Evolutionary conservation across 805 yeast genomes (phyloP).

Genomic region (Brettanomyces naardenensis): DNA sequence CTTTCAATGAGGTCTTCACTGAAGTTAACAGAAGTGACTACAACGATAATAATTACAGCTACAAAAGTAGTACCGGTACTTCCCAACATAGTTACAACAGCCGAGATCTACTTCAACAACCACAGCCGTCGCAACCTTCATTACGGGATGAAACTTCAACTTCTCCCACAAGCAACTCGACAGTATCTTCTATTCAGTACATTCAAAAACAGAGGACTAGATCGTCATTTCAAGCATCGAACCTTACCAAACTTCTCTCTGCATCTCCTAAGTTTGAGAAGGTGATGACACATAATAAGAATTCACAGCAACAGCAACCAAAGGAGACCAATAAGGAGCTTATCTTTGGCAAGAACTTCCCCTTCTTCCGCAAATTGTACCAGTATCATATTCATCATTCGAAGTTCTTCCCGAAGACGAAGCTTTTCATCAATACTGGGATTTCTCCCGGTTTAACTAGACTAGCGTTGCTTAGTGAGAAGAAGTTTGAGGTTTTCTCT

Average conservation of each 20-base stretch:
- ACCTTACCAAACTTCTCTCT: slow-evolving; percentile 15
- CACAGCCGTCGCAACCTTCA: not conserved
- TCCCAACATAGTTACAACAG: not conserved
- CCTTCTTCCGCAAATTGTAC: slow-evolving; percentile 60
- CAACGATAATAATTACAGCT: not conserved
- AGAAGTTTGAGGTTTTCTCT: slow-evolving; percentile 68
- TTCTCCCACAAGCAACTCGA: slow-evolving; percentile 13
- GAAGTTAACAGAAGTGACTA: slow-evolving; percentile 16
- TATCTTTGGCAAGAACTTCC: slow-evolving; percentile 73
- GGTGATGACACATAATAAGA: slow-evolving; percentile 1
- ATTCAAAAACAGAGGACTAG: slow-evolving; percentile 13
- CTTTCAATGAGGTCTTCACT: slow-evolving; percentile 28
- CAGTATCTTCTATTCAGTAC: slow-evolving; percentile 13
- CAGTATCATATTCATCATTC: slow-evolving; percentile 45
- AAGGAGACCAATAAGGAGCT: slow-evolving; percentile 40
- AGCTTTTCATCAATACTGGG: slow-evolving; percentile 47
- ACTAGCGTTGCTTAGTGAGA: slow-evolving; percentile 58
- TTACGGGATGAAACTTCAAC: not conserved
- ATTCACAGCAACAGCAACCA: not conserved
- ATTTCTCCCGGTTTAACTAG: slow-evolving; percentile 56
- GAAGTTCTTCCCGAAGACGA: slow-evolving; percentile 38
- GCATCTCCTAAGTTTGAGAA: slow-evolving; percentile 17
- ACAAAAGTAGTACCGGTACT: not conserved
- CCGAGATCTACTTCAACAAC: not conserved
- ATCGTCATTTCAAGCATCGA: slow-evolving; percentile 15